Evolutionary conservation across 805 yeast genomes (phyloP), one percentile per base, ranked within the genome.

Genomic region (Yarrowia deformans): DNA sequence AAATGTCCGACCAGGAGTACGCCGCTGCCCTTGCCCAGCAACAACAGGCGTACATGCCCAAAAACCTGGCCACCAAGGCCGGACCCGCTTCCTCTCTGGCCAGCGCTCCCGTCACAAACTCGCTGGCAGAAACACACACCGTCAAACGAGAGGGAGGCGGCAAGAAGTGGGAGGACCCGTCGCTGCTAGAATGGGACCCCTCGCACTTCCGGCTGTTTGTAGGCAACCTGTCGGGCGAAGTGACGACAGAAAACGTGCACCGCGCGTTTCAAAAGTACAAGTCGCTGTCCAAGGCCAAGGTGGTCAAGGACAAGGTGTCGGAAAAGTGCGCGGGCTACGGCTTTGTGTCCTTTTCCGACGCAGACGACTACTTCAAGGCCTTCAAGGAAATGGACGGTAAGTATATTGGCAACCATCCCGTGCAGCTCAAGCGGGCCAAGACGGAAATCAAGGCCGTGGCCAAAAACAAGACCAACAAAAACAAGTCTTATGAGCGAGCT

Each of bases 371-470:
- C 73, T 80, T 90, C 68, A 78, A 80, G 66, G 92, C 93, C 2
- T 90, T 88, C 77, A 88, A 86, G 75, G 91, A 88, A 73, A 84
- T 89, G 87, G 88, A 90, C 75, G 91, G 91, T 34, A 88, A 89
- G 74, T 89, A 88, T 72, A 83, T 90, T 60, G 96, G 95, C 1
- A 85, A 82, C 73, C 88, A 88, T 73, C 95, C 95, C 0, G 86
- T 90, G 35, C 88, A 84, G 69, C 78, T 90, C 75, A 87, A 88
- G 75, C 80, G 87, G 70, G 93, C 94, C n/a, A 70, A 70, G 32
- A 72, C 76, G 5, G 76, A 74, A 9, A 52, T 74, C 50, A 72
- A 60, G 52, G 61, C 70, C 14, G 50, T 61, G 13, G 39, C 49
- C 16, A 54, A 52, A 37, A 66, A 66, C 18, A 50, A 42, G 52